Conservation (phyloP, 2,329 filamentous ascomycete species). For the Calonectria naviculata region DNA sequence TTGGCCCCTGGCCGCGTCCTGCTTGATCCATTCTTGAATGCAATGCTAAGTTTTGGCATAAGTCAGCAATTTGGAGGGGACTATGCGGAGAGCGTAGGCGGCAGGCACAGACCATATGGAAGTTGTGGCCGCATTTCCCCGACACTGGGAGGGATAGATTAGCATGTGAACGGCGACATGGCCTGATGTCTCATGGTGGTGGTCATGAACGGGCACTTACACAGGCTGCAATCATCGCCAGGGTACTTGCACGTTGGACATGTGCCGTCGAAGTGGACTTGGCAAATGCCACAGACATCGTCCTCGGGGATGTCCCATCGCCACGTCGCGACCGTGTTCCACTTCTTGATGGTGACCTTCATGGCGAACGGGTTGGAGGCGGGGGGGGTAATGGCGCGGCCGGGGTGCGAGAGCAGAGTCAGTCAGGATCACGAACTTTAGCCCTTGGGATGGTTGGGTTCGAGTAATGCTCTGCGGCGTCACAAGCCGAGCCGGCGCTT, state of each 20-base stretch:
- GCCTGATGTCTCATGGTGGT: slow-evolving; percentile 17
- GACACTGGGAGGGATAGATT: slow-evolving; percentile 71
- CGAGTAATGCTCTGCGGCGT: background rate
- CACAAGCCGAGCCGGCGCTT: background rate
- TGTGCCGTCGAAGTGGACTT: slow-evolving; percentile 96
- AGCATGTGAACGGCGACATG: slow-evolving; percentile 29
- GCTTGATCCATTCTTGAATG: slow-evolving; percentile 94
- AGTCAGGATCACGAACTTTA: slow-evolving; percentile 30
- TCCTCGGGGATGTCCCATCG: slow-evolving; percentile 97
- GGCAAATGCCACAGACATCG: slow-evolving; percentile 98
- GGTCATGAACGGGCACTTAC: slow-evolving; percentile 63
- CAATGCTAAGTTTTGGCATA: slow-evolving; percentile 75
- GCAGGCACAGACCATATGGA: slow-evolving; percentile 82
- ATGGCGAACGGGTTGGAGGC: slow-evolving; percentile 59
- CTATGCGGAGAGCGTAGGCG: slow-evolving; percentile 1
- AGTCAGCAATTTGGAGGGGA: slow-evolving; percentile 30
- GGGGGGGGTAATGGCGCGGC: background rate
- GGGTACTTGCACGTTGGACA: slow-evolving; percentile 99
- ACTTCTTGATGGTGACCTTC: slow-evolving; percentile 95
- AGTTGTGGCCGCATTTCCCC: slow-evolving; percentile 96
- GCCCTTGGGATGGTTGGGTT: slow-evolving; percentile 20
- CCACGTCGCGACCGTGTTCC: slow-evolving; percentile 96
- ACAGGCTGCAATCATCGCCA: slow-evolving; percentile 91
- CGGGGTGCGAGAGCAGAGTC: slow-evolving; percentile 14
- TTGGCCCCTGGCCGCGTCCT: slow-evolving; percentile 91